phyloP scores from a whole-genome alignment of 106 monocot species.

The Dioscorea zingiberensis region DNA sequence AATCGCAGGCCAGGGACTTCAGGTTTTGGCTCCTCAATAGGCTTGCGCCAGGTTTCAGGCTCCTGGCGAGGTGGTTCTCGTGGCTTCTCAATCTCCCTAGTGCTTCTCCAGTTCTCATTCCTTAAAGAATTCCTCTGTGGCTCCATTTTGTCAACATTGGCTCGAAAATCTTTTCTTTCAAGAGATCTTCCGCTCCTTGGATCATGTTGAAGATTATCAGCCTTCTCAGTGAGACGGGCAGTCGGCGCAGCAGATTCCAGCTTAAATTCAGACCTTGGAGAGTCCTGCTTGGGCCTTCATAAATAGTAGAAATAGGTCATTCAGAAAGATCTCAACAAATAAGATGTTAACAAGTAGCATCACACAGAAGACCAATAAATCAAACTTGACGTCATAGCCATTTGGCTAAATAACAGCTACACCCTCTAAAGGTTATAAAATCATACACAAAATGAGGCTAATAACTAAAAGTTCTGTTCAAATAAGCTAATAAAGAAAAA shows the following conservation, averaged over 20 bases:
- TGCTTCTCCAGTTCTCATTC: conserved; percentile 43
- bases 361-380: too few species aligned
- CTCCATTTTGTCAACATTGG: conserved; percentile 36
- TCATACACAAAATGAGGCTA: too few species aligned
- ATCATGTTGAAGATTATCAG: conserved; percentile 27
- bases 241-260: conserved; percentile 12
- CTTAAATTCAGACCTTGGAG: conserved; percentile 33
- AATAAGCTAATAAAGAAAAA: too few species aligned
- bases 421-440: too few species aligned
- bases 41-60: conserved; percentile 81
- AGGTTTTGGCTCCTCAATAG: conserved; percentile 42
- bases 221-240: conserved; percentile 15
- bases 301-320: not conserved
- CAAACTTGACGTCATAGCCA: too few species aligned
- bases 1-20: conserved; percentile 18
- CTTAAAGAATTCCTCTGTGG: conserved; percentile 31
- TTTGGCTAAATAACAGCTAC: too few species aligned
- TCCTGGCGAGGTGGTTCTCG: conserved; percentile 32
- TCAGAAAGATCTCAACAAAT: too few species aligned
- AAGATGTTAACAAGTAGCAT: too few species aligned
- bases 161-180: conserved; percentile 30
- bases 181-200: conserved; percentile 22
- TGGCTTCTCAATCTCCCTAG: conserved; percentile 42
- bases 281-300: conserved; percentile 31
- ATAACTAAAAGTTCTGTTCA: too few species aligned